phyloP scores from a whole-genome alignment of 2,329 filamentous ascomycete genomes.

The Aspergillus fischeri region DNA sequence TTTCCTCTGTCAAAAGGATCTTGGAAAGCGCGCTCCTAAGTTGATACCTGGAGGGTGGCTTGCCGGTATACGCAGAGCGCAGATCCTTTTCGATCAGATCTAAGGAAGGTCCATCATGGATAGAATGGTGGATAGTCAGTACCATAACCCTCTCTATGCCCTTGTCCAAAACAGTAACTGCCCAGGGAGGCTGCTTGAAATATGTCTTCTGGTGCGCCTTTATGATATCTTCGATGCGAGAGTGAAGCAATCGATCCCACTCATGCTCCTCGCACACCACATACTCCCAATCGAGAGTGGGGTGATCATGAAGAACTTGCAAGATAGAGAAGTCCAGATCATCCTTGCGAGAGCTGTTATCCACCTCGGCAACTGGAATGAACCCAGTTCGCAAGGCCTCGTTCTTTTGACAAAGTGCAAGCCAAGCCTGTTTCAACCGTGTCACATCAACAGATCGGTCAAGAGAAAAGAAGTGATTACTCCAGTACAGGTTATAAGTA shows the following conservation, averaged over 20 bases:
- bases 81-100: conserved; percentile 26
- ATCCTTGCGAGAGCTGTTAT: background rate
- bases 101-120: conserved; percentile 32
- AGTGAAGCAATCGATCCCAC: conserved; percentile 10
- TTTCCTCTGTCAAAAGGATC: conserved; percentile 15
- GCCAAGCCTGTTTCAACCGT: conserved; percentile 32
- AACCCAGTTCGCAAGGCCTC: conserved; percentile 38
- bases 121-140: conserved; percentile 33
- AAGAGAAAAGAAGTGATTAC: conserved; percentile 35
- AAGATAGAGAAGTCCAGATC: conserved; percentile 20
- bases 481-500: conserved; percentile 37
- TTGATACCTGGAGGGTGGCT: conserved; percentile 21
- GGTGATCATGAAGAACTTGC: conserved; percentile 26
- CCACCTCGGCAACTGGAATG: conserved; percentile 26
- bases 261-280: conserved; percentile 11
- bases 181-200: conserved; percentile 34
- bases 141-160: conserved; percentile 28
- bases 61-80: conserved; percentile 18
- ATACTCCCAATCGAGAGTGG: conserved; percentile 23
- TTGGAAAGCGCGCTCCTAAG: conserved; percentile 24
- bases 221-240: conserved; percentile 22
- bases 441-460: conserved; percentile 21
- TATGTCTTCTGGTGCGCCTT: conserved; percentile 22
- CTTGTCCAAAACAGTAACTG: conserved; percentile 30
- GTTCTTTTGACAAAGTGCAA: conserved; percentile 22